Evolutionary conservation across 2,329 filamentous ascomycete species (phyloP).

Genomic region (Microdochium nivale): DNA sequence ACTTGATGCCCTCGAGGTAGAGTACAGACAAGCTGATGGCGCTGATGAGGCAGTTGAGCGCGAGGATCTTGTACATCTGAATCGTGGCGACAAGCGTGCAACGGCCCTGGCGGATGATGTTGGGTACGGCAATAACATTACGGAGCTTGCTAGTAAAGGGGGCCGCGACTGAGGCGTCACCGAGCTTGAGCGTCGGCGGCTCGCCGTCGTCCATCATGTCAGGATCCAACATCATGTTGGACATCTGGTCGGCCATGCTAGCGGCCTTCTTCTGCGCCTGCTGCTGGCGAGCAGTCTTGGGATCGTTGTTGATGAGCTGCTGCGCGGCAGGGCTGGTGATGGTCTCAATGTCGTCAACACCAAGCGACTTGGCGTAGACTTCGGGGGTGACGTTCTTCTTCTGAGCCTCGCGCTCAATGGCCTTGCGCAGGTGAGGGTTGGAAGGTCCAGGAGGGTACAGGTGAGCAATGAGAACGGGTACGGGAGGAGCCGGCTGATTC

Average conservation of each 20-base stretch:
- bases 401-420: slow-evolving; percentile 76
- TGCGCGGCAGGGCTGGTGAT: slow-evolving; percentile 60
- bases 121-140: slow-evolving; percentile 93
- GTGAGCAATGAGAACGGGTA: slow-evolving; percentile 87
- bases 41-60: slow-evolving; percentile 93
- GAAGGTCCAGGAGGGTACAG: slow-evolving; percentile 82
- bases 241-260: slow-evolving; percentile 78
- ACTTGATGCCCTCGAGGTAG: slow-evolving; percentile 98
- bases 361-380: slow-evolving; percentile 45
- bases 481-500: slow-evolving; percentile 86
- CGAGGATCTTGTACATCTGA: slow-evolving; percentile 99
- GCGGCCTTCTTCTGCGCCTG: slow-evolving; percentile 65
- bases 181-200: slow-evolving; percentile 91
- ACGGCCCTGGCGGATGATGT: slow-evolving; percentile 95
- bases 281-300: slow-evolving; percentile 50
- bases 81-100: slow-evolving; percentile 98
- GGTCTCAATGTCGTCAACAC: slow-evolving; percentile 48
- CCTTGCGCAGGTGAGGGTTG: slow-evolving; percentile 93
- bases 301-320: slow-evolving; percentile 43
- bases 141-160: slow-evolving; percentile 97
- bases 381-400: slow-evolving; percentile 63
- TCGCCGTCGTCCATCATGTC: slow-evolving; percentile 75
- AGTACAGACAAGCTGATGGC: slow-evolving; percentile 95
- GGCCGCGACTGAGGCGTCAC: slow-evolving; percentile 92
- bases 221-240: slow-evolving; percentile 78